These are phyloP conservation scores for Aureobasidium namibiae DNA, from an alignment of 2,329 filamentous ascomycete species.

Conservation along the genomic window DNA sequence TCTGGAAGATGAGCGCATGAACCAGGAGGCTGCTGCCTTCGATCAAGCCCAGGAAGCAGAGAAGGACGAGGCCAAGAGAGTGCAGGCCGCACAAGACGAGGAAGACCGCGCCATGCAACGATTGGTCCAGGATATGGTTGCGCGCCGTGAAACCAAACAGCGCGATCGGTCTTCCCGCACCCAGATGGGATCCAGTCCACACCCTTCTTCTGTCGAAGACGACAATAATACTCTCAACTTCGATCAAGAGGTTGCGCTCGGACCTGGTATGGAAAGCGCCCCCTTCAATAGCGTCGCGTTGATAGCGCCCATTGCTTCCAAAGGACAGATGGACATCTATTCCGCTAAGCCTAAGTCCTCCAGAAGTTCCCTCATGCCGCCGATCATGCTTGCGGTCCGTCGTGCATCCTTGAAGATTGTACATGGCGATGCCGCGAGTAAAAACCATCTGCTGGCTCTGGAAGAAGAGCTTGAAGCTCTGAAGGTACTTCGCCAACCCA, in stretches of 20 bases:
- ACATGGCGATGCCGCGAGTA: conserved; percentile 27
- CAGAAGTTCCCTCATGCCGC: not conserved
- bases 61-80: conserved; percentile 31
- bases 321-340: conserved; percentile 1
- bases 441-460: conserved; percentile 66
- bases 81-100: conserved; percentile 42
- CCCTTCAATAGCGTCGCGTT: conserved; percentile 12
- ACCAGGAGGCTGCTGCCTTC: conserved; percentile 66
- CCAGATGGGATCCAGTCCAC: not conserved
- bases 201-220: not conserved
- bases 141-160: conserved; percentile 48
- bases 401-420: not conserved
- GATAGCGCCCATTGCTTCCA: not conserved
- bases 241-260: conserved; percentile 25
- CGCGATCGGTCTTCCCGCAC: not conserved
- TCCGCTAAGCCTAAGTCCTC: not conserved
- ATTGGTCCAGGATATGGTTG: conserved; percentile 65
- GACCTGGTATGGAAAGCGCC: conserved; percentile 15
- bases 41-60: conserved; percentile 44
- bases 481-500: conserved; percentile 66
- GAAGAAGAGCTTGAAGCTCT: conserved; percentile 69
- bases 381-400: conserved; percentile 8
- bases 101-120: conserved; percentile 63
- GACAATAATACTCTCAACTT: conserved; percentile 12
- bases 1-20: conserved; percentile 78